Conservation (phyloP, 768 basidiomycete species). For the Cubamyces sp. region DNA sequence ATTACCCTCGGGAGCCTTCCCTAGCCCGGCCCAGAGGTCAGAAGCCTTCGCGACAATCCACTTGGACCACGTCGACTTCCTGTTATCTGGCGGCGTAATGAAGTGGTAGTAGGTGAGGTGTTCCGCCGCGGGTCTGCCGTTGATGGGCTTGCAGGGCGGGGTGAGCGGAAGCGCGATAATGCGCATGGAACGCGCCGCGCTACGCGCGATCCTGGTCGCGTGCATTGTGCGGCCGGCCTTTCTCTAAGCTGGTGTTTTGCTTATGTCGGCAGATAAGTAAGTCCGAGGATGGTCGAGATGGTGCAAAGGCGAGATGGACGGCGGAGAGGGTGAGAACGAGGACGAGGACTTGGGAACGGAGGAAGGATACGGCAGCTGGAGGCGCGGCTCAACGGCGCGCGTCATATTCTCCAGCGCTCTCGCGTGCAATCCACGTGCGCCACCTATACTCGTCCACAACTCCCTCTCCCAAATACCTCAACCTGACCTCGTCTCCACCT, state of each 20-base stretch:
- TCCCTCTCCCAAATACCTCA: neutral
- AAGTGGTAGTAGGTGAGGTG: constrained; percentile 50
- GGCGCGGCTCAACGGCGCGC: constrained; percentile 22
- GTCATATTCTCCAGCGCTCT: neutral
- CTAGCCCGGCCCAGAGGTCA: constrained; percentile 66
- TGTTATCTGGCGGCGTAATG: constrained; percentile 33
- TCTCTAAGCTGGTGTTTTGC: neutral
- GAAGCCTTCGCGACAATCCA: constrained; percentile 57
- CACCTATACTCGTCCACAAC: constrained; percentile 1
- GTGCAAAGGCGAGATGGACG: neutral
- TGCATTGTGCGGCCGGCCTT: constrained; percentile 1
- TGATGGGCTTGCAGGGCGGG: constrained; percentile 25
- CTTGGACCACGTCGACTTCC: constrained; percentile 44
- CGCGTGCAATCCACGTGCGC: constrained; percentile 15
- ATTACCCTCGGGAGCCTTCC: constrained; percentile 61
- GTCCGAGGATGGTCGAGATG: neutral
- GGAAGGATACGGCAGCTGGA: neutral
- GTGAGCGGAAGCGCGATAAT: constrained; percentile 52
- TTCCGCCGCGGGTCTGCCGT: constrained; percentile 18
- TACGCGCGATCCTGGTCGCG: constrained; percentile 20
- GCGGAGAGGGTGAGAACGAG: neutral
- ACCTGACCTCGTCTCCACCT: neutral
- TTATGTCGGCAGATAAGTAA: neutral
- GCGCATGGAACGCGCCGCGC: constrained; percentile 41
- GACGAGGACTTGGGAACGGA: neutral